Evolutionary conservation across 202 grass and related monocot genomes (phyloP), one percentile per base, ranked within the genome.

Genomic region (Setaria italica): DNA sequence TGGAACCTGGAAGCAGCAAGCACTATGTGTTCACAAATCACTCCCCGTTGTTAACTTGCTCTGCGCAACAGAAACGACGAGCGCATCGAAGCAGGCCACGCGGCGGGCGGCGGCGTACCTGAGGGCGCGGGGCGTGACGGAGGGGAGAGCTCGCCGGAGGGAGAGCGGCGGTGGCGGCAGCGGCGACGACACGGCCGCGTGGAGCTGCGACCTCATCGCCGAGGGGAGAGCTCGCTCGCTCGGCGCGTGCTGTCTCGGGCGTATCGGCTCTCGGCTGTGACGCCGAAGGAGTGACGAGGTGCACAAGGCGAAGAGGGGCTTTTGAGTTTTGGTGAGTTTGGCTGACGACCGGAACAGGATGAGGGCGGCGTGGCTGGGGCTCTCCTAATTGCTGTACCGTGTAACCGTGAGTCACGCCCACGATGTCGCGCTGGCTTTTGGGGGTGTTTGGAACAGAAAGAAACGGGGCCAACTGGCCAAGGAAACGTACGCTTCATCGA

Each of bases 141-240:
- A 35, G 54, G 62, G 55, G 56, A 84, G 80, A 49, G 29, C 19
- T 69, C 76, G 85, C 34, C 51, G 78, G 74, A 78, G 33, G 53
- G 75, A 66, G 56, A 70, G 4, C 57, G 53, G 60, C 80, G 74
- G 4, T 47, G 51, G 60, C 17, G 67, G 21, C 69, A 8, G 43
- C 55, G 80, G 67, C 78, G 75, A 67, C 45, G 88, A 88, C 46
- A 30, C 72, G 11, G 87, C 39, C 43, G 72, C 87, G 79, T 82
- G 56, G 56, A 90, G 78, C 78, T 88, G 84, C 69, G 82, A 88
- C 29, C 83, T 84, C 90, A 92, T 92, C 35, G n/a, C 82, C 77
- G 32, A 19, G 54, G 19, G 72, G 4, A 0, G 30, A 41, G 39
- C 25, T 42, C 49, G 75, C 79, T 5, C 20, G 25, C 48, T 30